Evolutionary conservation across 371 early-diverging fungal genomes (phyloP).

Genomic region (Lichtheimia ornata): DNA sequence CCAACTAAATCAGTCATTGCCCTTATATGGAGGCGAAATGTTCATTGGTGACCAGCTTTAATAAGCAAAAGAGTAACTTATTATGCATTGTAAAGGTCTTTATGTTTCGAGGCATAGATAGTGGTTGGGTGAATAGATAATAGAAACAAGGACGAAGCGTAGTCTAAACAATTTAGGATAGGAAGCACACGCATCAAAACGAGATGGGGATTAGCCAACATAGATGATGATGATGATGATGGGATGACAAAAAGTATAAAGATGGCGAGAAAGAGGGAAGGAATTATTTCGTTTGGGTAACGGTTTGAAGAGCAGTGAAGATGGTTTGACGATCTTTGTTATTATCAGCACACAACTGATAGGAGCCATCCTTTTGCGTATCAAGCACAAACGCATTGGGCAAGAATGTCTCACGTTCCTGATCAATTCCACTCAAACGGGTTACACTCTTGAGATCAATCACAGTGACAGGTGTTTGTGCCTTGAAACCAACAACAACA

Average conservation of each 20-base stretch:
- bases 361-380: slow-evolving; percentile 31
- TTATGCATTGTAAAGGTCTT: no score
- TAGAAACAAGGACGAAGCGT: no score
- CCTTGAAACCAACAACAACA: slow-evolving; percentile 19
- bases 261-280: background rate
- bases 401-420: slow-evolving; percentile 42
- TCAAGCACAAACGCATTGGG: slow-evolving; percentile 42
- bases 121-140: no score
- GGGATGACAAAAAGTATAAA: background rate
- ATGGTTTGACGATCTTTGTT: slow-evolving; percentile 35
- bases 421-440: slow-evolving; percentile 31
- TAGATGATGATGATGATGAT: no score
- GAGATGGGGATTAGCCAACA: background rate
- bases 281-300: slow-evolving; percentile 15
- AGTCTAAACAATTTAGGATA: no score
- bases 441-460: slow-evolving; percentile 39
- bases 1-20: no score
- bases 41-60: no score
- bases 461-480: slow-evolving; percentile 41
- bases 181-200: background rate
- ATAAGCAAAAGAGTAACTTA: no score
- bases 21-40: no score
- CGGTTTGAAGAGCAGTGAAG: slow-evolving; percentile 41
- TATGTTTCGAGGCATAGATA: no score
- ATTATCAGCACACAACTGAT: slow-evolving; percentile 41